Evolutionary conservation across 345 rosid species (phyloP), one percentile per base, ranked within the genome.

Genomic region (Orychophragmus violaceus): DNA sequence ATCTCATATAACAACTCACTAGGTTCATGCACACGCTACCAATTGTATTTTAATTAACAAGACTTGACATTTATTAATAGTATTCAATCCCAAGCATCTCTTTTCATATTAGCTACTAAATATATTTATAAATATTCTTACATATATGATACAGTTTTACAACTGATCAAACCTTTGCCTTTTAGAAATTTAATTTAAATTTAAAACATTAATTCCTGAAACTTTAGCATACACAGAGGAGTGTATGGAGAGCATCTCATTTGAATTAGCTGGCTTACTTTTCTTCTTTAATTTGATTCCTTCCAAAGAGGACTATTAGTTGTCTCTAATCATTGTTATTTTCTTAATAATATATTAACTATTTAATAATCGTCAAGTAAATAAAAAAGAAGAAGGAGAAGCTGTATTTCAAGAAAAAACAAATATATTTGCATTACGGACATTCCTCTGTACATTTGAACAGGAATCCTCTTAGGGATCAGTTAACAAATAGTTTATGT

Each of bases 391-490:
- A 52, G 24, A 59, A 67, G 14, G 45, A 35, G 63, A 73, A 73
- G 56, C 25, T 66, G 72, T 62, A 66, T 21, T 35, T 25, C 9
- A 46, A 56, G 58, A 21, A 56, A n/a, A 63, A 45, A 72, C 23
- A 64, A 59, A 49, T 27, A 50, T 49, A 57, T 39, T 37, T 22
- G 7, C 10, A 27, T 66, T 19, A 22, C 23, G 77, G 59, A 74
- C 77, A 74, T 74, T 74, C 77, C 64, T 74, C 72, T 68, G 72
- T 54, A 45, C 74, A 60, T 21, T 39, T 10, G 63, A 42, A 66
- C 73, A 67, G 59, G 64, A 42, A 74, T 74, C 74, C 64, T 35
- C 74, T 67, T 74, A 74, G 77, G 77, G 77, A 74, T 74, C 74
- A 74, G 77, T 74, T 74, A 74, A 67, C 64, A 74, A 74, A 49